phyloP scores from a whole-genome alignment of 2,329 filamentous ascomycete genomes.

The Escovopsis sp. region DNA sequence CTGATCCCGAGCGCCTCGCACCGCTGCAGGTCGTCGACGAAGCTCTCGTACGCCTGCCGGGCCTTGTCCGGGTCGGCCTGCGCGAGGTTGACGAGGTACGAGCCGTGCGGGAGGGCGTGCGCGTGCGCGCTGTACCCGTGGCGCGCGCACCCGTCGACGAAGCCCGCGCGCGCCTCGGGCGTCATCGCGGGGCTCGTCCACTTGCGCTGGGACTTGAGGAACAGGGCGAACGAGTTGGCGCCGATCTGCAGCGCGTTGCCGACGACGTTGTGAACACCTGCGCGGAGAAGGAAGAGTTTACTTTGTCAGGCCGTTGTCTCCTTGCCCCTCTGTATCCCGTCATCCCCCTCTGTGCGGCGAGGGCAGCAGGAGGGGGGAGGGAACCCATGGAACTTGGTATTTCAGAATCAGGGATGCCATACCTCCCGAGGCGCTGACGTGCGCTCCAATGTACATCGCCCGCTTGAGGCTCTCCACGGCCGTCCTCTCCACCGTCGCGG shows the following conservation, averaged over 20 bases:
- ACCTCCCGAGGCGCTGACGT: conserved; percentile 84
- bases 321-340: too few relatives aligned
- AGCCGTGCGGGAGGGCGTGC: conserved; percentile 81
- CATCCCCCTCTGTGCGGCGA: too few relatives aligned
- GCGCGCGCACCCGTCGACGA: conserved; percentile 51
- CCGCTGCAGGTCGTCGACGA: conserved; percentile 74
- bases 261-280: conserved; percentile 80
- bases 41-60: conserved; percentile 69
- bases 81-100: conserved; percentile 91
- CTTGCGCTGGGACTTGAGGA: conserved; percentile 92
- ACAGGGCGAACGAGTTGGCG: conserved; percentile 85
- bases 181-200: conserved; percentile 75
- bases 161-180: conserved; percentile 50
- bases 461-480: conserved; percentile 45
- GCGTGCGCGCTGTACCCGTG: conserved; percentile 57
- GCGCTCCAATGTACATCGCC: conserved; percentile 74
- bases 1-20: conserved; percentile 76
- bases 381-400: neutral
- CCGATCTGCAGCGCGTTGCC: conserved; percentile 67
- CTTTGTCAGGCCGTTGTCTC: too few relatives aligned
- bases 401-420: conserved; percentile 10
- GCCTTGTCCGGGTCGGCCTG: conserved; percentile 69
- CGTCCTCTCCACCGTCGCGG: conserved; percentile 54
- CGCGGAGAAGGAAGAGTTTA: too few relatives aligned
- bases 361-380: neutral